Percentiles rank a stretch among this genome's conserved stretches.
These are phyloP conservation scores for Apiotrichum akiyoshidainum DNA, from an alignment of 1,284 basidiomycete species.

Conservation along the genomic window DNA sequence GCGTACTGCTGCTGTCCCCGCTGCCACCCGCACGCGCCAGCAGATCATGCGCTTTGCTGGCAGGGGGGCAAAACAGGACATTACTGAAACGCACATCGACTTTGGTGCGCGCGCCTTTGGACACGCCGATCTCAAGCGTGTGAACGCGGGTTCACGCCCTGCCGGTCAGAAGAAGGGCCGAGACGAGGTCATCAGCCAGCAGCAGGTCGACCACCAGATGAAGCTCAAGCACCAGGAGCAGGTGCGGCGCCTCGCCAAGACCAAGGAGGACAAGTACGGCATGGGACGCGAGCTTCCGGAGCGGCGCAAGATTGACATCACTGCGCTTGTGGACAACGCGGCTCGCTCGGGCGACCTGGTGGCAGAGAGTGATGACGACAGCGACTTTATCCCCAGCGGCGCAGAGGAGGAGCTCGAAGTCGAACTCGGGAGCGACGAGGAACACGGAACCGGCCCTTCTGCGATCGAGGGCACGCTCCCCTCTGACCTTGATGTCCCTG, in stretches of 20 bases:
- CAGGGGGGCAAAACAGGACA: constrained; percentile 17
- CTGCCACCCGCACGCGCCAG: constrained; percentile 25
- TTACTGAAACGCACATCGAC: constrained; percentile 35
- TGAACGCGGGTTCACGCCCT: constrained; percentile 31
- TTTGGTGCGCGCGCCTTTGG: constrained; percentile 31
- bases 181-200: constrained; percentile 21
- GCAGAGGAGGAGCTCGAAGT: constrained; percentile 13
- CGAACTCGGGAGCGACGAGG: not conserved
- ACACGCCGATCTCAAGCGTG: constrained; percentile 25
- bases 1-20: constrained; percentile 7
- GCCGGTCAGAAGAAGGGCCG: constrained; percentile 34
- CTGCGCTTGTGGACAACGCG: constrained; percentile 2
- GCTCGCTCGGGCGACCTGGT: constrained; percentile 16
- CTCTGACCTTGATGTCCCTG: not conserved
- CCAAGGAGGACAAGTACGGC: constrained; percentile 34
- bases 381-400: constrained; percentile 12
- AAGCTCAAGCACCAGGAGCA: constrained; percentile 22
- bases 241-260: constrained; percentile 7
- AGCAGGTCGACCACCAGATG: constrained; percentile 22
- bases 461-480: constrained; percentile 1
- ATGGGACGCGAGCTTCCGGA: constrained; percentile 23
- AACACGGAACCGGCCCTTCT: not conserved
- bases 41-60: constrained; percentile 23
- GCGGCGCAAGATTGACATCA: constrained; percentile 23
- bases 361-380: constrained; percentile 13